Evolutionary conservation across 148 eudicot genomes (phyloP), one percentile per base, ranked within the genome.

Genomic region (Persicaria tinctoria): DNA sequence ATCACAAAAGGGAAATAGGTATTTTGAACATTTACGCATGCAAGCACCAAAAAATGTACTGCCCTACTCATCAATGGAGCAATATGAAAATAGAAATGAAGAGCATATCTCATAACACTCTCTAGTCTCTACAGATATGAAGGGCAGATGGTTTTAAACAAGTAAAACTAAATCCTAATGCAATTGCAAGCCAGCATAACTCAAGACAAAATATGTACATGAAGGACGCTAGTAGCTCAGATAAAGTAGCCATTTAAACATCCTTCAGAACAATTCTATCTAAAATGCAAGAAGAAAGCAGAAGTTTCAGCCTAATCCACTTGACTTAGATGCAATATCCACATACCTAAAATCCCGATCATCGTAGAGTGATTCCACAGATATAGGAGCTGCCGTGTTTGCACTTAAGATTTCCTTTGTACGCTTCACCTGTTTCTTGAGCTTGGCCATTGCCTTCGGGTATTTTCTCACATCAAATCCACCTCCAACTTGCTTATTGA

Each of bases 401-500:
- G 97, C 99, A 83, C 99, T 96, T 46, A 96, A 80, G 72, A 96
- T 92, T 77, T 96, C 99, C 82, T 92, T 92, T 44, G 97, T 96
- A 57, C 97, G 97, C 85, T 96, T 96, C 74, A 92, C 99, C 81
- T 96, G 99, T 84, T 96, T 96, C 86, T 92, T 96, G 87, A 96
- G 82, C 77, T 96, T 96, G 72, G 99, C 97, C 97, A 96, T 96
- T 47, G 99, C 90, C 87, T 96, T 96, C 0, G 97, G 94, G 75
- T 81, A 89, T 62, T 81, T 87, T 80, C 99, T 92, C 51, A 90
- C 85, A 80, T 96, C 97, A 70, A 90, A 79, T 74, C 93, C 94
- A 70, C 75, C 85, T 73, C 91, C 97, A 55, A 90, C 81, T 78
- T 92, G 97, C 70, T 86, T 92, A 79, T 96, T 96, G 78, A 89